Evolutionary conservation across 2,329 filamentous ascomycete species (phyloP), one percentile per base, ranked within the genome.

Genomic region (Raffaelea ambrosiae): DNA sequence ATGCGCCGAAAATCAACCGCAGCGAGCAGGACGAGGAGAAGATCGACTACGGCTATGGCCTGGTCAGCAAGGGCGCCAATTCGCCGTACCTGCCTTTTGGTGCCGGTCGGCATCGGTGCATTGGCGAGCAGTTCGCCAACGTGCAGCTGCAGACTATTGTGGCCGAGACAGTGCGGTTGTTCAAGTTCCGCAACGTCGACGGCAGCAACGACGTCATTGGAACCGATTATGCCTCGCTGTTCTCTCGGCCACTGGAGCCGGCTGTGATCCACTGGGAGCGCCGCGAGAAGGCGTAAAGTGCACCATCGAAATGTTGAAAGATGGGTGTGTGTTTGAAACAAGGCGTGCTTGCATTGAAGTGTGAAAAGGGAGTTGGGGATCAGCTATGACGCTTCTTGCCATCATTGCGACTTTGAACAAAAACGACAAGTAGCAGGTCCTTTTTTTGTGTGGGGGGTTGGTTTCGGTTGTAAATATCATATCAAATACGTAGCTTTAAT

Each of bases 51-150:
- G 91, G 91, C 31, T 96, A 95, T 66, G 91, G 91, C 52, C 73
- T 95, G 44, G 86, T 96, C 56, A 90, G 81, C 74, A 95, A 96
- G 74, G 91, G 91, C 48, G 84, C 88, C 14, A 81, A 80, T 51
- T 94, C 86, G 46, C 90, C 91, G 0, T 97, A 96, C 65, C 79
- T 97, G 43, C 91, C 91, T 2, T 97, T 97, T 62, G 91, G 91
- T 50, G 91, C 90, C 26, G 91, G 91, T 39, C 77, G 91, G 56
- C 91, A 97, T 68, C 77, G 91, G 55, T 97, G 91, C 68, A 96
- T 97, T 61, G 91, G 91, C 55, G 91, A 97, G 74, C 88, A 95
- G 61, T 97, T 96, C 65, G 91, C 91, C 57, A 95, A 94, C 63
- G 76, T 94, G 49, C 91, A 97, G 69, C 73, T 97, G 53, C 84